Evolutionary conservation across 768 basidiomycete species (phyloP).

Genomic region (Lanmaoa pseudosensibilis): DNA sequence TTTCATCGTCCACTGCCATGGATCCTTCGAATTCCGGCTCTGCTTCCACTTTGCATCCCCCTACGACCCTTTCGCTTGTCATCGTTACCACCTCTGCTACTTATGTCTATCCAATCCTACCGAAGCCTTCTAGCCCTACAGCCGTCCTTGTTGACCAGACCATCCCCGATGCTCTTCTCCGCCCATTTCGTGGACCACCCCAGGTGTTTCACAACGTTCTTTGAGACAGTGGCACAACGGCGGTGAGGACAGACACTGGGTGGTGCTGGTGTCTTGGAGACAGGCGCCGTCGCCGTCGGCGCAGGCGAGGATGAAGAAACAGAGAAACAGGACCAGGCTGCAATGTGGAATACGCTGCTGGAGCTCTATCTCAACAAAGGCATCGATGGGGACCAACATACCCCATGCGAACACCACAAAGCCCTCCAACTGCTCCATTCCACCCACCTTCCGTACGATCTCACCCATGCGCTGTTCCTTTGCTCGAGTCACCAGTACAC

Average conservation of each 20-base stretch:
- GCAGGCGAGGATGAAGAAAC: conserved; percentile 43
- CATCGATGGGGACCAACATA: conserved; percentile 23
- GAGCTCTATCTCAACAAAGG: conserved; percentile 79
- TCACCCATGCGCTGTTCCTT: conserved; percentile 90
- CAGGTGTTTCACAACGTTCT: too few species aligned
- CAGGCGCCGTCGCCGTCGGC: conserved; percentile 15
- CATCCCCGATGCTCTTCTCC: too few species aligned
- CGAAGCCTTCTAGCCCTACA: conserved; percentile 63
- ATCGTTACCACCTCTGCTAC: too few species aligned
- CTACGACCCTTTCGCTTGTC: too few species aligned
- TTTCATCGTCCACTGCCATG: conserved; percentile 12
- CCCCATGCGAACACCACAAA: conserved; percentile 43
- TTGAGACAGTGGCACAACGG: too few species aligned
- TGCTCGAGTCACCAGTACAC: conserved; percentile 85
- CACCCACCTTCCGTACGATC: conserved; percentile 70
- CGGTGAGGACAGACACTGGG: too few species aligned
- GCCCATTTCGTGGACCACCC: too few species aligned
- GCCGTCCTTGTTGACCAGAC: conserved; percentile 80
- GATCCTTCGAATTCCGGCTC: conserved; percentile 29
- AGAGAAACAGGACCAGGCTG: conserved; percentile 69
- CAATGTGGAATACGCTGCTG: conserved; percentile 93
- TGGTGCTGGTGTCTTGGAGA: too few species aligned
- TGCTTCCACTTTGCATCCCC: too few species aligned
- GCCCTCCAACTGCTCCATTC: conserved; percentile 71
- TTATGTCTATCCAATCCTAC: too few species aligned